Conservation (phyloP, 148 eudicot genomes). For the Rhododendron ferrugineum region DNA sequence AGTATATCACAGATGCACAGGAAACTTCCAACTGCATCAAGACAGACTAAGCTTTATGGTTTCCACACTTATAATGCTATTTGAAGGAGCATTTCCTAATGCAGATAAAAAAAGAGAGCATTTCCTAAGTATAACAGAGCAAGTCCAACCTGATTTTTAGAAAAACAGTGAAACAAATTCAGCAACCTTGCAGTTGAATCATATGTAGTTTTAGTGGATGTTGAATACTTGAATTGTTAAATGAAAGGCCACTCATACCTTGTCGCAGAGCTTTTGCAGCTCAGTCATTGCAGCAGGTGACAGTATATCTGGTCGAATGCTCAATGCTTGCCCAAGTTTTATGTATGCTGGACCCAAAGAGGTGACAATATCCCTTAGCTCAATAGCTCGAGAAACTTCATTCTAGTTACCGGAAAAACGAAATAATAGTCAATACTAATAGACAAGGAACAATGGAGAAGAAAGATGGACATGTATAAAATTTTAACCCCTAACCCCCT, state of each 20-base stretch:
- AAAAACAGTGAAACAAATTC: neutral
- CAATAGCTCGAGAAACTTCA: conserved; percentile 98
- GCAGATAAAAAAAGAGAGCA: neutral
- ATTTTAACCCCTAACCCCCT: neutral
- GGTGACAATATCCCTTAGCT: conserved; percentile 91
- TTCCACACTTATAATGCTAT: neutral
- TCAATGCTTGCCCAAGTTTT: conserved; percentile 97
- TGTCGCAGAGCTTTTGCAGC: conserved; percentile 98
- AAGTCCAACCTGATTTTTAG: neutral
- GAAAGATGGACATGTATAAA: neutral
- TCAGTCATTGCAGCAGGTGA: conserved; percentile 96
- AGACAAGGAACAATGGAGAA: neutral
- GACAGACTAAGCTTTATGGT: neutral
- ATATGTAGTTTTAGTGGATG: neutral
- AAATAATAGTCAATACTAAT: neutral
- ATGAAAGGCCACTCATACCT: conserved; percentile 40
- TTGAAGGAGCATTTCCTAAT: neutral
- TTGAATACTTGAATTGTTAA: neutral
- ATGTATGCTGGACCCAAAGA: conserved; percentile 99
- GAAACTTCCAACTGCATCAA: neutral
- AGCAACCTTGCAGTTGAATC: neutral
- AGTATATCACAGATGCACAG: neutral
- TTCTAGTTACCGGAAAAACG: conserved; percentile 38
- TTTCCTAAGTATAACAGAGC: neutral
- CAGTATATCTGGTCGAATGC: conserved; percentile 95